Conservation (phyloP, 2,329 filamentous ascomycete species). For the Uncinocarpus reesii region DNA sequence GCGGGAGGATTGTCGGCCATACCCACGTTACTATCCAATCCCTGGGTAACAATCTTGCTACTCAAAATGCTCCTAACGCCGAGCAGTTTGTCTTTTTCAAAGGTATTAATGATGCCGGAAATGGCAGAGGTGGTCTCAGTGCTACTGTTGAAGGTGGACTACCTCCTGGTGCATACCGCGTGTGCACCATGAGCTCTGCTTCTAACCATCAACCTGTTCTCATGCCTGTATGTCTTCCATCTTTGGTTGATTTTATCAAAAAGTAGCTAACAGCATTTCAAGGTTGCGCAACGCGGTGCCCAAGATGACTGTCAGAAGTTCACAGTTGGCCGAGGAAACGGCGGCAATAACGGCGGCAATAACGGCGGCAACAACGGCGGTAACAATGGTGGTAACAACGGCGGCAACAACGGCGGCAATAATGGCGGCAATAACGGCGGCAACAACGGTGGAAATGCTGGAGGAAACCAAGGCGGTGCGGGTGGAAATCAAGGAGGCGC, state of each 20-base stretch:
- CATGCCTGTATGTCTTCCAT: constrained; percentile 38
- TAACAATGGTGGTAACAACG: background rate
- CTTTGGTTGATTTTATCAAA: background rate
- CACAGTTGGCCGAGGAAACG: constrained; percentile 28
- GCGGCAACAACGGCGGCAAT: constrained; percentile 4
- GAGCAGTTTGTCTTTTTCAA: constrained; percentile 48
- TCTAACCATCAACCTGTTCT: constrained; percentile 48
- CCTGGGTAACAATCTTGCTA: constrained; percentile 30
- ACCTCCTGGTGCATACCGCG: constrained; percentile 41
- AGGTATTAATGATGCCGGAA: constrained; percentile 45
- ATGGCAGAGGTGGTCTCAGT: constrained; percentile 39
- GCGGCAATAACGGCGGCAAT: constrained; percentile 9
- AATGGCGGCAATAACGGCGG: constrained; percentile 8
- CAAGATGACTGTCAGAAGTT: constrained; percentile 47
- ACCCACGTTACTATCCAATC: constrained; percentile 43
- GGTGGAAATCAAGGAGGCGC: constrained; percentile 9
- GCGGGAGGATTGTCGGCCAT: constrained; percentile 33
- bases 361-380: constrained; percentile 2
- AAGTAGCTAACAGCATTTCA: background rate
- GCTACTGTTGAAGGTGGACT: constrained; percentile 41
- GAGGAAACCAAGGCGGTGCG: constrained; percentile 8
- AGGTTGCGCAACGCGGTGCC: constrained; percentile 42
- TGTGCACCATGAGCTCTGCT: constrained; percentile 44
- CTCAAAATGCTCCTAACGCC: constrained; percentile 30
- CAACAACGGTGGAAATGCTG: constrained; percentile 7